Percentiles rank a stretch among this genome's conserved stretches.
phyloP scores from a whole-genome alignment of 768 basidiomycete genomes.

The Tephrocybe sp. region DNA sequence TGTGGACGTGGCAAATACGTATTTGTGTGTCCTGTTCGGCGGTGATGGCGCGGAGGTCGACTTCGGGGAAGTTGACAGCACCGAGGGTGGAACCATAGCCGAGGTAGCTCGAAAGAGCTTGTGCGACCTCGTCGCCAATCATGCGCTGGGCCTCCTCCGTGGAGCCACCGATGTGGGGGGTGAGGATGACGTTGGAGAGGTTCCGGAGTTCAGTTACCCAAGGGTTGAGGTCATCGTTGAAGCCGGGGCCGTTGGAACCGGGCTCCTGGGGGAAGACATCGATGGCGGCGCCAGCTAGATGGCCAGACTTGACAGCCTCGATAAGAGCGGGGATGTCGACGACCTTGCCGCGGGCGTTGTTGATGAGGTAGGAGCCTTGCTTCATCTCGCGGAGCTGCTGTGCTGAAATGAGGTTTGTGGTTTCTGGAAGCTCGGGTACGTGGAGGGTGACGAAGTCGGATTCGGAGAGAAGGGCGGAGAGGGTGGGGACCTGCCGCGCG shows the following conservation, averaged over 20 bases:
- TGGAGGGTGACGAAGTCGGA: slow-evolving; percentile 96
- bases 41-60: slow-evolving; percentile 90
- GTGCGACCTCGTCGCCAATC: slow-evolving; percentile 94
- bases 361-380: slow-evolving; percentile 91
- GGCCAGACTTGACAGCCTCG: slow-evolving; percentile 76
- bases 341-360: slow-evolving; percentile 95
- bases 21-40: slow-evolving; percentile 79
- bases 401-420: slow-evolving; percentile 87
- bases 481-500: slow-evolving; percentile 84
- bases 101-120: slow-evolving; percentile 84
- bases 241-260: slow-evolving; percentile 84
- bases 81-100: slow-evolving; percentile 89
- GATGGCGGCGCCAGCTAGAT: slow-evolving; percentile 84
- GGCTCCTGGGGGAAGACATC: slow-evolving; percentile 97
- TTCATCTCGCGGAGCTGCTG: slow-evolving; percentile 89
- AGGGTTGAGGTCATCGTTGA: slow-evolving; percentile 84
- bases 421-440: slow-evolving; percentile 95
- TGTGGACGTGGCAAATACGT: slow-evolving; percentile 94
- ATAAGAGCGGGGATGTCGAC: slow-evolving; percentile 94
- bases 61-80: slow-evolving; percentile 99
- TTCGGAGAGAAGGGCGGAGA: slow-evolving; percentile 68
- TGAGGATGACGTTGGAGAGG: slow-evolving; percentile 91
- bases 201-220: slow-evolving; percentile 78
- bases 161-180: slow-evolving; percentile 98
- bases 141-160: slow-evolving; percentile 98